phyloP scores from a whole-genome alignment of 768 basidiomycete species.

The Ramaria rubella region DNA sequence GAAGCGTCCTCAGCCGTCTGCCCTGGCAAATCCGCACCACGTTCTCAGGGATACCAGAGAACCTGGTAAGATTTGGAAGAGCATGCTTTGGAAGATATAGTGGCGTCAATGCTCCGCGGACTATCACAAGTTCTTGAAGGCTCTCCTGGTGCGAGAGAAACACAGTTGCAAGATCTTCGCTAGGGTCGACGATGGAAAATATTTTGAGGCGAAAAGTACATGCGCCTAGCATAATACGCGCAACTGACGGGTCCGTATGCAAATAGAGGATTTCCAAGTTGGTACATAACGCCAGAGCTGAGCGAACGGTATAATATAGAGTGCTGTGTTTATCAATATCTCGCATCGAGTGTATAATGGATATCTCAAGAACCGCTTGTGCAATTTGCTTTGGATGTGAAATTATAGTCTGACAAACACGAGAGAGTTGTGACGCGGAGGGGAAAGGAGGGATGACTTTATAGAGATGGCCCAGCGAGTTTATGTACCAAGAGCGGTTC shows the following conservation, averaged over 20 bases:
- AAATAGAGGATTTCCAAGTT: not conserved
- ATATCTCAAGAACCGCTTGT: not conserved
- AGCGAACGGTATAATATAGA: not conserved
- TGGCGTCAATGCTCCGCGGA: not conserved
- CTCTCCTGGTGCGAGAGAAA: not conserved
- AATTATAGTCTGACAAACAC: not conserved
- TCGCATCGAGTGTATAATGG: not conserved
- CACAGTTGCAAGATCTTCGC: not conserved
- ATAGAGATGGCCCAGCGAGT: not conserved
- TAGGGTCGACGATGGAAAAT: not conserved
- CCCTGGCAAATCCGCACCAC: not conserved
- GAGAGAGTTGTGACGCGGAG: not conserved
- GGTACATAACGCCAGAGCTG: not conserved
- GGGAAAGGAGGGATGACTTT: not conserved
- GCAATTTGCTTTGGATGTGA: not conserved
- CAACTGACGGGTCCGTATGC: not conserved
- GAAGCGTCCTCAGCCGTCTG: not conserved
- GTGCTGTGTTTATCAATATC: not conserved
- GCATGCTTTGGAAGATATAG: not conserved
- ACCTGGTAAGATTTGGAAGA: not conserved
- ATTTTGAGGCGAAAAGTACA: constrained; percentile 1
- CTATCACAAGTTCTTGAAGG: not conserved
- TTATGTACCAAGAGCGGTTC: not conserved
- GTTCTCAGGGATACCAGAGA: constrained; percentile 1
- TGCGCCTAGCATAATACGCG: not conserved